Evolutionary conservation across 805 yeast species (phyloP).

Genomic region (Debaryomyces prosopidis): DNA sequence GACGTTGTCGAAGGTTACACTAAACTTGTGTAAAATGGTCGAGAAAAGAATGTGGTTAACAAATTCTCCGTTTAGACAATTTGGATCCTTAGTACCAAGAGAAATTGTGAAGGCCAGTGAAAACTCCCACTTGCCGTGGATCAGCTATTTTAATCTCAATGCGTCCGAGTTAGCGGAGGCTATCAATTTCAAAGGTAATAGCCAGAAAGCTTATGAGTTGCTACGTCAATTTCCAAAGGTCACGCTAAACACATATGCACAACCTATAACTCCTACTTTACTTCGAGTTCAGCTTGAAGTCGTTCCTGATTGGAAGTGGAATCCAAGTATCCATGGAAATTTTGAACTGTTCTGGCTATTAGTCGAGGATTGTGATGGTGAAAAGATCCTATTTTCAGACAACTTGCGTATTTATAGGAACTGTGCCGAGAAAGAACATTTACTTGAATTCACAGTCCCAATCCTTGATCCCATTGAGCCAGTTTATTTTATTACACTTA

Average conservation of each 20-base stretch:
- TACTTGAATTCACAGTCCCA: slow-evolving; percentile 66
- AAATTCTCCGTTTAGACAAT: slow-evolving; percentile 85
- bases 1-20: slow-evolving; percentile 50
- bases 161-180: slow-evolving; percentile 84
- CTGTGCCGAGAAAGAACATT: slow-evolving; percentile 53
- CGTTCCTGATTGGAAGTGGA: slow-evolving; percentile 80
- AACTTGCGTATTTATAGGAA: slow-evolving; percentile 50
- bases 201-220: slow-evolving; percentile 57
- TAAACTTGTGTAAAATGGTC: slow-evolving; percentile 76
- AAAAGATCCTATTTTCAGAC: slow-evolving; percentile 62
- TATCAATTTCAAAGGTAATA: slow-evolving; percentile 67
- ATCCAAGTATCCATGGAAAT: slow-evolving; percentile 57
- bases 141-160: slow-evolving; percentile 66
- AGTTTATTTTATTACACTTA: slow-evolving; percentile 65
- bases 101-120: slow-evolving; percentile 77
- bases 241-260: slow-evolving; percentile 56
- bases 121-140: slow-evolving; percentile 80
- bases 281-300: slow-evolving; percentile 67
- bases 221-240: slow-evolving; percentile 75
- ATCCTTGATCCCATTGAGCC: slow-evolving; percentile 61
- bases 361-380: slow-evolving; percentile 86
- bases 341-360: slow-evolving; percentile 67
- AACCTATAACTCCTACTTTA: slow-evolving; percentile 75
- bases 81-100: slow-evolving; percentile 59
- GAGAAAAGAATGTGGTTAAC: slow-evolving; percentile 83